Evolutionary conservation across 1,139 yeast species (phyloP).

Genomic region (Kodamaea derodonti): DNA sequence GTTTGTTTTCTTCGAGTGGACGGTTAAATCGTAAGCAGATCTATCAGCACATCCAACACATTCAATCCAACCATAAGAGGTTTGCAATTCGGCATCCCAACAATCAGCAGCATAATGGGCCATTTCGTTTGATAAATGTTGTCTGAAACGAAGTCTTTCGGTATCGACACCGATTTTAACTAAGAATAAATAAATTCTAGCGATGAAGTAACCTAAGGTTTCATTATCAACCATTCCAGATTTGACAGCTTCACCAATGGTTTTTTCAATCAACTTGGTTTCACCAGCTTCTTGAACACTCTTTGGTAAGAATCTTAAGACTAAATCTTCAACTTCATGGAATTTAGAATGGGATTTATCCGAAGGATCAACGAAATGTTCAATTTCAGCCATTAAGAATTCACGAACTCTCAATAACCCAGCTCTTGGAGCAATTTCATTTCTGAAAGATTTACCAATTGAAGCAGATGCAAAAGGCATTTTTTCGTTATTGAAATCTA

Average conservation of each 20-base stretch:
- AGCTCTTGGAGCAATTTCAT: slow-evolving; percentile 97
- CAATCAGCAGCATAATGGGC: slow-evolving; percentile 99
- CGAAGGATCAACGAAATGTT: slow-evolving; percentile 93
- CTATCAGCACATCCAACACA: slow-evolving; percentile 99
- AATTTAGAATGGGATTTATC: slow-evolving; percentile 82
- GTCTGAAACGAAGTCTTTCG: slow-evolving; percentile 87
- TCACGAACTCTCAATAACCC: slow-evolving; percentile 98
- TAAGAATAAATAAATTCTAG: slow-evolving; percentile 84
- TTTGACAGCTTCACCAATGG: slow-evolving; percentile 87
- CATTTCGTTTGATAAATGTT: slow-evolving; percentile 98
- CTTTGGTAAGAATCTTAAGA: slow-evolving; percentile 78
- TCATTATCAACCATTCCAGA: slow-evolving; percentile 91
- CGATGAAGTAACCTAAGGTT: slow-evolving; percentile 95
- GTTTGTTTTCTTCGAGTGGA: slow-evolving; percentile 92
- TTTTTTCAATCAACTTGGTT: slow-evolving; percentile 57
- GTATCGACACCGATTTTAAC: slow-evolving; percentile 87
- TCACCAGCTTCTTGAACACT: slow-evolving; percentile 83
- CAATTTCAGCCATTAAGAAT: slow-evolving; percentile 98
- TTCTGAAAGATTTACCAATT: slow-evolving; percentile 97
- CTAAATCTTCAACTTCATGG: slow-evolving; percentile 66
- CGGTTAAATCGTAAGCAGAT: slow-evolving; percentile 95
- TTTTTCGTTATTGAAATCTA: slow-evolving; percentile 91
- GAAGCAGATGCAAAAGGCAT: slow-evolving; percentile 99
- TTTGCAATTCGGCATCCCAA: slow-evolving; percentile 98
- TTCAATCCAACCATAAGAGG: slow-evolving; percentile 98